Evolutionary conservation across 176 grass and related monocot species (phyloP), one percentile per base, ranked within the genome.

Genomic region (Aegilops speltoides): DNA sequence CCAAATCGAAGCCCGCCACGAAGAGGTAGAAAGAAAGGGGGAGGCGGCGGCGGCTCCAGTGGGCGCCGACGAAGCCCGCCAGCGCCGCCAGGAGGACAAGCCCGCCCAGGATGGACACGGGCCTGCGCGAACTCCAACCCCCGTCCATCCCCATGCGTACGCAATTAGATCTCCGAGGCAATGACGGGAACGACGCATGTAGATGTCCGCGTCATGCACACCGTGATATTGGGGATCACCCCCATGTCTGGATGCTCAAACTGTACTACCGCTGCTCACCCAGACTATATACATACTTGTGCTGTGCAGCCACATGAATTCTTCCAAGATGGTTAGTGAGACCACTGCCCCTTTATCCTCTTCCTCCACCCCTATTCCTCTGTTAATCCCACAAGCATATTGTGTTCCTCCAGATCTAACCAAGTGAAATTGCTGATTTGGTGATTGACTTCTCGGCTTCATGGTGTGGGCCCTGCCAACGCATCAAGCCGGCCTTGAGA

Each of bases 111-210:
- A 92, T 88, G 62, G 88, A 66, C 9, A 98, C 83, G 9, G 90
- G 96, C 96, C 93, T 95, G 84, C 77, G 94, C 83, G 91, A 93
- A 98, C 82, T 92, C 84, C 63, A 90, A 88, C 34, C 91, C 96
- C 29, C 17, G 91, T 84, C 2, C 33, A 34, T 34, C 33, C 33
- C 33, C 90, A 92, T 1, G 96, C 93, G 72, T 95, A 91, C 57
- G 36, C 36, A 6, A 37, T 7, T 6, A 33, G 32, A 33, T 33
- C 32, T 3, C 3, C 32, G 32, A 33, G 32, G 32, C 32, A 3
- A 33, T 33, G 32, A 33, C 32, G 32, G 32, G 32, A 3, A 33
- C 32, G 32, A 33, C 32, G 32, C 32, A n/a, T n/a, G 31, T 31
- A 36, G 34, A 36, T 36, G 34, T 36, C 34, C 34, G 34, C 34